These are phyloP conservation scores for Pleurotus cornucopiae DNA, from an alignment of 768 basidiomycete species.

Conservation along the genomic window DNA sequence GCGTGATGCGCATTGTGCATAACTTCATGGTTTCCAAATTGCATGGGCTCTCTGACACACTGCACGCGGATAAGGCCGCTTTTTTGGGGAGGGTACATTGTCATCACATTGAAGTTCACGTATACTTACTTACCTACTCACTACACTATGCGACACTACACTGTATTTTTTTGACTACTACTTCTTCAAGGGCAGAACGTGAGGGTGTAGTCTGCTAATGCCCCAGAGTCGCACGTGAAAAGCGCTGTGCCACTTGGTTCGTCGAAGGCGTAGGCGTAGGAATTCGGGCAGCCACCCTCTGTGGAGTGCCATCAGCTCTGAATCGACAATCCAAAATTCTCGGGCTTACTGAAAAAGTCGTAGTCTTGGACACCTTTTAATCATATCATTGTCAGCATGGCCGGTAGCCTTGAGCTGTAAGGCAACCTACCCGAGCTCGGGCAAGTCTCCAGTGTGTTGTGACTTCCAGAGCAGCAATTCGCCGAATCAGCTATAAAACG, in stretches of 20 bases:
- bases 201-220: constrained; percentile 27
- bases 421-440: constrained; percentile 23
- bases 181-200: constrained; percentile 27
- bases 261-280: constrained; percentile 43
- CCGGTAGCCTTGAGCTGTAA: constrained; percentile 5
- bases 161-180: no score
- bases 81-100: no score
- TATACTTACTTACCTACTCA: no score
- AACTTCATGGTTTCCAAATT: no score
- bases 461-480: constrained; percentile 31
- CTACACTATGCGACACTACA: no score
- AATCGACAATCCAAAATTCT: not conserved
- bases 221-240: constrained; percentile 31
- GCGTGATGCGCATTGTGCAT: no score
- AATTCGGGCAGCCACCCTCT: constrained; percentile 25
- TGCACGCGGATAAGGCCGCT: no score
- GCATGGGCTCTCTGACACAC: no score
- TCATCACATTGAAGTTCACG: no score
- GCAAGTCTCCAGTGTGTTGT: constrained; percentile 29
- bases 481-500: constrained; percentile 15
- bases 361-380: constrained; percentile 19
- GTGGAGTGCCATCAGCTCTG: not conserved
- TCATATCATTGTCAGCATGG: not conserved
- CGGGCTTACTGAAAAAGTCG: constrained; percentile 18
- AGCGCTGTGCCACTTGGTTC: constrained; percentile 41